These are phyloP conservation scores for Helminthosporium solani DNA, from an alignment of 2,329 filamentous ascomycete genomes.

Conservation along the genomic window DNA sequence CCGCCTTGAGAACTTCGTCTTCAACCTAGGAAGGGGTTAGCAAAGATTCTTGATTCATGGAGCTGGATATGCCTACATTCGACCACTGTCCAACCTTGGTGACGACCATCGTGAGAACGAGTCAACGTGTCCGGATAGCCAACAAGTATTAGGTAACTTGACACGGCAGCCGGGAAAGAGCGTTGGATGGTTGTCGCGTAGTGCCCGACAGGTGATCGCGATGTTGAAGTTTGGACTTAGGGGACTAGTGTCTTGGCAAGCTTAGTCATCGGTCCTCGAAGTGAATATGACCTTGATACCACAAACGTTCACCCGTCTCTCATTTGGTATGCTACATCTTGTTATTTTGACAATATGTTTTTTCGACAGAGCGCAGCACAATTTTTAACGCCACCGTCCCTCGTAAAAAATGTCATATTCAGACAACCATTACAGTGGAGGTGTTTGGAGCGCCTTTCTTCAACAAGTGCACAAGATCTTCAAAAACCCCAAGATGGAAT, in stretches of 20 bases:
- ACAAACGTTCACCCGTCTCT: not conserved
- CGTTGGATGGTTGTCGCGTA: slow-evolving; percentile 2
- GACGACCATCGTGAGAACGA: slow-evolving; percentile 56
- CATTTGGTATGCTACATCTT: not conserved
- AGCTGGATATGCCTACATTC: slow-evolving; percentile 49
- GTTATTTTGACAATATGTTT: not conserved
- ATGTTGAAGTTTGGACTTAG: slow-evolving; percentile 3
- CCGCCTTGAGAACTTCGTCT: slow-evolving; percentile 2
- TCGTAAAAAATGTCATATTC: not conserved
- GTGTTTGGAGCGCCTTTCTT: slow-evolving; percentile 6
- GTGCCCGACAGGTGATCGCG: slow-evolving; percentile 3
- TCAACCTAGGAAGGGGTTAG: not conserved
- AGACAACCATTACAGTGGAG: not conserved
- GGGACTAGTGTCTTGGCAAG: slow-evolving; percentile 5
- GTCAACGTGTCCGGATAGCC: not conserved
- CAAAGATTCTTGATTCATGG: not conserved
- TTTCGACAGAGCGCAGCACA: not conserved
- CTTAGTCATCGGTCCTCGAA: slow-evolving; percentile 3
- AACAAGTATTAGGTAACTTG: not conserved
- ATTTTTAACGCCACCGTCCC: not conserved
- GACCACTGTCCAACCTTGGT: slow-evolving; percentile 69
- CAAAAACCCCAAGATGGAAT: slow-evolving; percentile 2
- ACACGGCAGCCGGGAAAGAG: slow-evolving; percentile 3
- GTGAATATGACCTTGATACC: slow-evolving; percentile 10
- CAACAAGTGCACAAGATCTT: not conserved